phyloP scores from a whole-genome alignment of 2,329 filamentous ascomycete genomes.

The Alternaria alternata region DNA sequence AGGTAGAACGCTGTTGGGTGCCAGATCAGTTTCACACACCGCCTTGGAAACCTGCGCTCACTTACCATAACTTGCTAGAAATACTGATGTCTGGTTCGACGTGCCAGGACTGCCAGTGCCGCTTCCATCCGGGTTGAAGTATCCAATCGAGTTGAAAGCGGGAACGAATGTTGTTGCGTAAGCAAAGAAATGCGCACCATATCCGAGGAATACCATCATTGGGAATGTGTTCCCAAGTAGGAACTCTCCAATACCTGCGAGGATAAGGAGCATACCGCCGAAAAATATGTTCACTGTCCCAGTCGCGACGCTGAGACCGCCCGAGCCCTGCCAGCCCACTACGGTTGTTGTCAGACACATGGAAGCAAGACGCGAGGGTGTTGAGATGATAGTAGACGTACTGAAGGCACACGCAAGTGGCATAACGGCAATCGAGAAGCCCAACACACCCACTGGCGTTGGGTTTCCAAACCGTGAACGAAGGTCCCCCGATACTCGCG shows the following conservation, averaged over 20 bases:
- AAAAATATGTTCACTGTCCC: conserved; percentile 24
- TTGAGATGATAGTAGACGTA: background rate
- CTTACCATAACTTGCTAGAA: conserved; percentile 24
- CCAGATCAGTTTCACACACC: background rate
- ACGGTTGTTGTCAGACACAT: background rate
- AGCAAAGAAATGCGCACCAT: conserved; percentile 25
- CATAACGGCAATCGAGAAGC: conserved; percentile 23
- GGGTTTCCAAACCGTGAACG: conserved; percentile 22
- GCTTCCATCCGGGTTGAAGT: conserved; percentile 27
- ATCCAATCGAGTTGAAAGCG: conserved; percentile 21
- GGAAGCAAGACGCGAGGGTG: background rate
- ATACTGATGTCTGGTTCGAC: conserved; percentile 18
- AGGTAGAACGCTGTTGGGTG: conserved; percentile 23
- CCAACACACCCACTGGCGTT: conserved; percentile 25
- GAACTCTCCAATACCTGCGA: conserved; percentile 25
- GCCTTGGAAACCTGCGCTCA: background rate
- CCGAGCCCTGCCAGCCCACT: conserved; percentile 28
- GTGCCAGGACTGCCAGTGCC: conserved; percentile 22
- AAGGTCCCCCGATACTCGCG: conserved; percentile 11
- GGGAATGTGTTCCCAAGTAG: conserved; percentile 25
- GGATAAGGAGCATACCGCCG: conserved; percentile 20
- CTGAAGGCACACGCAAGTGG: conserved; percentile 24
- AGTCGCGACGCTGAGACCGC: conserved; percentile 21
- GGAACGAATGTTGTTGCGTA: conserved; percentile 26
- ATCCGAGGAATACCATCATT: conserved; percentile 28